Evolutionary conservation across 2,329 filamentous ascomycete species (phyloP).

Genomic region (Exophiala aquamarina): DNA sequence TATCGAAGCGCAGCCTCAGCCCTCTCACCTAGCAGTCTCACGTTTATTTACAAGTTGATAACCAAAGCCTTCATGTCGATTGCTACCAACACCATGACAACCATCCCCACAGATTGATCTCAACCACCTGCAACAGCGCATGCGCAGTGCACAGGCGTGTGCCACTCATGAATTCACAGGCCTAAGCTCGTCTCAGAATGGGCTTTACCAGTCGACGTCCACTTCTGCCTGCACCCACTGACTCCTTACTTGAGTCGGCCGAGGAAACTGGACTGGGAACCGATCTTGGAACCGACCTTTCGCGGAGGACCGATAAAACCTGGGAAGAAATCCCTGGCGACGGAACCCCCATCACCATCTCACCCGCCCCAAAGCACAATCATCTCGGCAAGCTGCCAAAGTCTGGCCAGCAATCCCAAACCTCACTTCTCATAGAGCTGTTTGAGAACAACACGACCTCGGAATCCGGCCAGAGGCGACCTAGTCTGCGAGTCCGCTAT

Average conservation of each 20-base stretch:
- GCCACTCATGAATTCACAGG: constrained; percentile 13
- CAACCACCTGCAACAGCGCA: constrained; percentile 3
- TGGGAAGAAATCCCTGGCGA: constrained; percentile 53
- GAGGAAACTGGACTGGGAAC: constrained; percentile 45
- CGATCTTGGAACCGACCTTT: constrained; percentile 51
- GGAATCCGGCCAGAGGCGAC: constrained; percentile 63
- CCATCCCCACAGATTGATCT: constrained; percentile 11
- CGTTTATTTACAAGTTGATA: constrained; percentile 14
- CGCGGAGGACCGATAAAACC: constrained; percentile 50
- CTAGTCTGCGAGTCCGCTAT: constrained; percentile 77
- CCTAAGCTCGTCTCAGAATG: constrained; percentile 38
- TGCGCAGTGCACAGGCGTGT: constrained; percentile 12
- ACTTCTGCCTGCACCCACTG: constrained; percentile 50
- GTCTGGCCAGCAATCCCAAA: constrained; percentile 68
- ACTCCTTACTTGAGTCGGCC: constrained; percentile 41
- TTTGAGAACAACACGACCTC: constrained; percentile 75
- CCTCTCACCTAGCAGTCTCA: neutral
- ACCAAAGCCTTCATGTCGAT: neutral
- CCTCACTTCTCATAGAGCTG: constrained; percentile 90
- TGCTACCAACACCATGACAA: constrained; percentile 3
- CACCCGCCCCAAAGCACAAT: constrained; percentile 69
- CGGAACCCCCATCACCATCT: constrained; percentile 82
- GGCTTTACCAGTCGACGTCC: constrained; percentile 50
- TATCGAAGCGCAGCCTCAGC: neutral
- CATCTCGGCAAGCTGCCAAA: constrained; percentile 57